These are phyloP conservation scores for Odontarrhena argentea DNA, from an alignment of 345 rosid genomes.

Conservation along the genomic window DNA sequence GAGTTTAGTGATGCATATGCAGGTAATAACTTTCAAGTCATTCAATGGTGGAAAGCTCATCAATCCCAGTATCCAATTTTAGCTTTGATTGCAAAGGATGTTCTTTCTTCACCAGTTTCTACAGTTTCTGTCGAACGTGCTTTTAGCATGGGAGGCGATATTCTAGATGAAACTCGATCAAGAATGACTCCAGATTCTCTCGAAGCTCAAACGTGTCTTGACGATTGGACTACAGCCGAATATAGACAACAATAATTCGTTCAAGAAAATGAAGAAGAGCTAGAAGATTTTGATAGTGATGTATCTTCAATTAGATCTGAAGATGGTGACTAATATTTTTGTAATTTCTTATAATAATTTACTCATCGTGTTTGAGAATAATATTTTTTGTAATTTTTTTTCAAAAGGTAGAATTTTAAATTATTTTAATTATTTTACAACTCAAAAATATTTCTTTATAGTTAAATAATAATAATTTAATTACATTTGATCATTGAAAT, in stretches of 20 bases:
- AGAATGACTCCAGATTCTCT: slow-evolving; percentile 7
- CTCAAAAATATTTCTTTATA: too few species aligned
- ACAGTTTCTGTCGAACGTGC: not conserved
- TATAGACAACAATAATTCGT: slow-evolving; percentile 1
- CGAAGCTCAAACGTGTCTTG: not conserved
- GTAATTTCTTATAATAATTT: too few species aligned
- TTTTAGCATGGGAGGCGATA: not conserved
- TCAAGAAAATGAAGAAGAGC: not conserved
- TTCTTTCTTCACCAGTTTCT: slow-evolving; percentile 8
- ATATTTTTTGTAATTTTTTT: too few species aligned
- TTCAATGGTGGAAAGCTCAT: not conserved
- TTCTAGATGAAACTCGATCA: slow-evolving; percentile 5
- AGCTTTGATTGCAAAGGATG: not conserved
- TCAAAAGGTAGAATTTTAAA: too few species aligned
- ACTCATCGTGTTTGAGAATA: too few species aligned
- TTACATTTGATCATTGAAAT: too few species aligned
- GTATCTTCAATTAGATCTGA: not conserved
- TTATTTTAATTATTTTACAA: too few species aligned
- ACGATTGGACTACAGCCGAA: not conserved
- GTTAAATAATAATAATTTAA: too few species aligned
- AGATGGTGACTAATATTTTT: not conserved
- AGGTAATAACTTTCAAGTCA: not conserved
- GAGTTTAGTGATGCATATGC: slow-evolving; percentile 19
- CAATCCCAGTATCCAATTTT: not conserved
- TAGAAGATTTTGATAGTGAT: slow-evolving; percentile 13